These are phyloP conservation scores for Chloroidium sp. DNA, from an alignment of 163 green algal genomes.

Conservation along the genomic window DNA sequence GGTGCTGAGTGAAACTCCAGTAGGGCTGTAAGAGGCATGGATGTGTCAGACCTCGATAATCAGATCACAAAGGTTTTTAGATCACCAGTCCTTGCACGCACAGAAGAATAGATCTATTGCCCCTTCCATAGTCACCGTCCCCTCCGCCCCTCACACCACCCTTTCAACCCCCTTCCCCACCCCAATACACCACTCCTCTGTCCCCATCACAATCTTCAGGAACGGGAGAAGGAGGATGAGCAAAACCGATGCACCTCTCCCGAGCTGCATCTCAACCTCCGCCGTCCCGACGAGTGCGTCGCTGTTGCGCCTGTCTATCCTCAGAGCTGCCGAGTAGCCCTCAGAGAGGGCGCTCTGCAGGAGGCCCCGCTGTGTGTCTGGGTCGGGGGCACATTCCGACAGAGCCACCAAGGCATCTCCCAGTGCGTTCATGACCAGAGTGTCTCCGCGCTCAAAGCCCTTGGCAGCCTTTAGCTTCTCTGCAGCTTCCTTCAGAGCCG, in stretches of 20 bases:
- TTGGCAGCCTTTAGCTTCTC: conserved; percentile 26
- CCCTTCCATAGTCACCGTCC: neutral
- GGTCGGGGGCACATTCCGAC: conserved; percentile 16
- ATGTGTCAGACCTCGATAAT: too few relatives aligned
- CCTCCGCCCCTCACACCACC: neutral
- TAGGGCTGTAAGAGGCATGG: neutral
- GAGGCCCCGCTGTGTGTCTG: neutral
- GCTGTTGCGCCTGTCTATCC: neutral
- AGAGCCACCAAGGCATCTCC: conserved; percentile 45
- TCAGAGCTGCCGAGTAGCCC: neutral
- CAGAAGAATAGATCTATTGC: neutral
- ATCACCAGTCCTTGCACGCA: neutral
- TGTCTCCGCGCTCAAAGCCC: conserved; percentile 44
- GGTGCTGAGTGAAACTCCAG: neutral
- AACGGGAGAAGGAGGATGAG: neutral
- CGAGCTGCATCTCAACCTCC: conserved; percentile 44
- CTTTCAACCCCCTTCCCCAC: neutral
- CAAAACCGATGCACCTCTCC: conserved; percentile 17
- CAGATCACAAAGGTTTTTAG: neutral
- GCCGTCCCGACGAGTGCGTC: neutral
- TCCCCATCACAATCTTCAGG: too few relatives aligned
- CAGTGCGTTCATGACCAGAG: conserved; percentile 43
- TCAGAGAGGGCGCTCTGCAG: neutral
- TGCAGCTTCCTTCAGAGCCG: conserved; percentile 28
- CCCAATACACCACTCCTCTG: neutral